phyloP scores from a whole-genome alignment of 169 alveolate genomes.

The Blepharisma undulans region DNA sequence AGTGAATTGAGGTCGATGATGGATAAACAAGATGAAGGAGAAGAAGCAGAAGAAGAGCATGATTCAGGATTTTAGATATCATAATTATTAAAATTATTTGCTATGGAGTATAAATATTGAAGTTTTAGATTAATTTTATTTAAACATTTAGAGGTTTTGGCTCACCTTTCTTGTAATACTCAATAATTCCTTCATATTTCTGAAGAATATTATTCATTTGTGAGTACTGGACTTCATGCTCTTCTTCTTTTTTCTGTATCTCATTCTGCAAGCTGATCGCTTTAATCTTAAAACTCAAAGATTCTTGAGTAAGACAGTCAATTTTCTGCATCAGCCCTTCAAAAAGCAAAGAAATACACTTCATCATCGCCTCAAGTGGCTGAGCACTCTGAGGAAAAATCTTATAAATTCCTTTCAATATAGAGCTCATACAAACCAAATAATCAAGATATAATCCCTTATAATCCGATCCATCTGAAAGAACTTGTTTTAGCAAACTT shows the following conservation, averaged over 20 bases:
- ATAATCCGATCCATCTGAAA: background rate
- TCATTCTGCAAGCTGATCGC: background rate
- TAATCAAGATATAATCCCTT: background rate
- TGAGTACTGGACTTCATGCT: background rate
- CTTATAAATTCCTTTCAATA: background rate
- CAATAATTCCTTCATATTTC: background rate
- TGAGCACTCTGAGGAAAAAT: background rate
- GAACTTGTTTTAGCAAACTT: background rate
- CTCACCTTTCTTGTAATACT: background rate
- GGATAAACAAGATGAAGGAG: constrained; percentile 12
- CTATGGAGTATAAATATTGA: background rate
- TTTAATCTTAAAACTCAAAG: background rate
- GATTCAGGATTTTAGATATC: background rate
- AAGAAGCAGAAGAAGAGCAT: background rate
- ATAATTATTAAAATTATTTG: too few relatives aligned
- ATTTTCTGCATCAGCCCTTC: background rate
- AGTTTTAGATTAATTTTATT: background rate
- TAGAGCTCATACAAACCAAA: background rate
- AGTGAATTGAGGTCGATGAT: background rate
- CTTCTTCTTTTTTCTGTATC: background rate
- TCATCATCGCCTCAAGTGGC: background rate
- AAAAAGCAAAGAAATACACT: background rate
- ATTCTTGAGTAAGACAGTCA: background rate
- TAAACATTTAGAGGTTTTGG: background rate
- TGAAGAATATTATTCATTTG: background rate